Evolutionary conservation across 306 rosid species (phyloP), one percentile per base, ranked within the genome.

Genomic region (Inga leiocalycina): DNA sequence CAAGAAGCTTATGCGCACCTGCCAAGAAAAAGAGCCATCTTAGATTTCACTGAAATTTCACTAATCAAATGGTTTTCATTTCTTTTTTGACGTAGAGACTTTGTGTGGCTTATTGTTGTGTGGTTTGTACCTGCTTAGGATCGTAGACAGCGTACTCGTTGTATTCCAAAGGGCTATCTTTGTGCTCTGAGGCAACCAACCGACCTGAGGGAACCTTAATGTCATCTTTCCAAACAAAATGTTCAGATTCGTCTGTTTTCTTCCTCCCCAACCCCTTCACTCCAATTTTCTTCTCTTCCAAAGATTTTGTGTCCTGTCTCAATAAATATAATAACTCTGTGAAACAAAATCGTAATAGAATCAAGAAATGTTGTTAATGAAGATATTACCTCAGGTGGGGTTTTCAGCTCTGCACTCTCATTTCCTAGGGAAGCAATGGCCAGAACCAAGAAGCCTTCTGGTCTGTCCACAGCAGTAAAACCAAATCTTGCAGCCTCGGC

Each of bases 391-490:
- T 92, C 93, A 0, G 92, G 94, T 49, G 85, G 82, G 45, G 15
- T 85, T 45, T 86, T 88, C 35, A 89, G 14, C 81, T 89, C 94
- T 0, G 34, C 80, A 14, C 85, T 80, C 49, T 93, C 85, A 32
- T 92, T 59, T 75, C 97, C 98, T 8, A 91, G 86, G 66, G 97
- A 92, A 81, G 91, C 98, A 85, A 94, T 86, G 48, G 97, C 97
- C 82, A 96, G 84, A 81, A 94, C 89, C 91, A 94, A 78, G 91
- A 91, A 91, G 27, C 98, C 98, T 84, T 96, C 97, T 67, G 94
- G 94, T 67, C 97, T 86, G 78, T 96, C 99, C 32, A 90, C 91
- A 1, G 97, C 94, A 4, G 98, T 96, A 54, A 86, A 95, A 6
- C 98, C 97, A 70, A 93, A 92, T 67, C 85, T 82, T 43, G 98